Base-by-base conservation (phyloP, 2,329 filamentous ascomycete species). In the Pestalotiopsis sp. region DNA sequence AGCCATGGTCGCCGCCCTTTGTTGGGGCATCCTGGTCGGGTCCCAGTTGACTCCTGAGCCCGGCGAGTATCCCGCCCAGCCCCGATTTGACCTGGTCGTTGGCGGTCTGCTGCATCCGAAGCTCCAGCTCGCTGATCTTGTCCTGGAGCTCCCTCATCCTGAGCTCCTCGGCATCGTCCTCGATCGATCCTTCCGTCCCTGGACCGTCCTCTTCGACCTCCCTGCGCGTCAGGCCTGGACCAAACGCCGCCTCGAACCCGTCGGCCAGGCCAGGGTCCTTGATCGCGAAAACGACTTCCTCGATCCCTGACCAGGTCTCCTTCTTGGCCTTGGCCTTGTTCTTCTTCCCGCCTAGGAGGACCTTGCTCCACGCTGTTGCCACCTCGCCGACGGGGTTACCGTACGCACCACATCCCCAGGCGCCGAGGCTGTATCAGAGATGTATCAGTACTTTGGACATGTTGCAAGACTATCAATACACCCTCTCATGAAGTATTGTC, bases 391-490 rank as follows among this genome's bases (percentile, higher is more conserved):
- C 84, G 0, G 89, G 90, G 70, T 91, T 91, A 0, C 87, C 88
- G 68, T 90, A 89, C 0, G 87, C 87, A 2, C 89, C 89, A 69
- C 89, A 91, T 0, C 90, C 90, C 88, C 89, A 91, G 0, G 89
- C 89, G 0, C 90, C 90, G 0, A 91, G 79, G 6, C 45, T 52
- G 20, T 52, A 52, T 52, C 2, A n/a, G 17, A n/a, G 45, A 52
- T 23, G 45, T n/a, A 52, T 52, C 14, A 52, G 45, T 52, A 52
- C 45, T 52, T 52, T 52, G n/a, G n/a, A 23, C 20, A n/a, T 20
- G 20, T n/a, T 52, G 11, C 45, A 20, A 52, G 17, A 9, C 4
- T n/a, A n/a, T 52, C 17, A 52, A 23, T 52, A 45, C 31, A 36
- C 31, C 31, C 31, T 9, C 31, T 0, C 1, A 9, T 31, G 31